Evolutionary conservation across 108 stramenopile genomes (phyloP).

Genomic region (Tribonema minus): DNA sequence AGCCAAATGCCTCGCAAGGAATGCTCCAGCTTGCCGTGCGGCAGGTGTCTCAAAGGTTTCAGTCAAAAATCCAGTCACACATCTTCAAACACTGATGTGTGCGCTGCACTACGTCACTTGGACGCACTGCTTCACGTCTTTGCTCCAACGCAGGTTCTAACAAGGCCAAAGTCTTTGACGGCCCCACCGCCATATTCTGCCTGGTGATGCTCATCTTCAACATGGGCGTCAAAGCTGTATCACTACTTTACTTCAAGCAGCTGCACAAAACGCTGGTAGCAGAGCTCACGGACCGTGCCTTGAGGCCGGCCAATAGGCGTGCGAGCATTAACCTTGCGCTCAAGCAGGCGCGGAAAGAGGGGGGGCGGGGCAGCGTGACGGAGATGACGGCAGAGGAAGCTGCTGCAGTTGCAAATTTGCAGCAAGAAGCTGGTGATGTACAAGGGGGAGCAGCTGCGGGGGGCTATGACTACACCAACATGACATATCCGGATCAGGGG

Average conservation of each 20-base stretch:
- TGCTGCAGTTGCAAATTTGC: neutral
- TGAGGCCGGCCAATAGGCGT: neutral
- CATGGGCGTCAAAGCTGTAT: constrained; percentile 8
- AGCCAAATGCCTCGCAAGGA: too few relatives aligned
- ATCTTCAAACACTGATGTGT: too few relatives aligned
- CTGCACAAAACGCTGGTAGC: constrained; percentile 19
- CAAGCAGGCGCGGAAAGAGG: neutral
- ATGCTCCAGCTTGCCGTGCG: too few relatives aligned
- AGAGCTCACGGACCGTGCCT: neutral
- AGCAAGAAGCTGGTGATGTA: neutral
- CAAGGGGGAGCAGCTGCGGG: neutral
- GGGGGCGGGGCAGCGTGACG: neutral
- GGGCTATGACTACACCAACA: too few relatives aligned
- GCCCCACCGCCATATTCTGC: constrained; percentile 11
- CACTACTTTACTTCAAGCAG: constrained; percentile 1
- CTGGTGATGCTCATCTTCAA: constrained; percentile 34
- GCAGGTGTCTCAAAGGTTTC: too few relatives aligned
- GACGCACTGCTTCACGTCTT: too few relatives aligned
- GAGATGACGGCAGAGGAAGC: neutral
- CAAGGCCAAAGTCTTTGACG: constrained; percentile 13
- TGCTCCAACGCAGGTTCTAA: constrained; percentile 26
- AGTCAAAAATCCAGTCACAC: too few relatives aligned
- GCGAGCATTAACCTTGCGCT: neutral
- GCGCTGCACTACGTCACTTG: too few relatives aligned
- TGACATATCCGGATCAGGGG: too few relatives aligned